A percentile compares a stretch with the other conserved stretches of the same genome.
These are phyloP conservation scores for Hirsutella minnesotensis DNA, from an alignment of 2,329 filamentous ascomycete species.

Conservation along the genomic window DNA sequence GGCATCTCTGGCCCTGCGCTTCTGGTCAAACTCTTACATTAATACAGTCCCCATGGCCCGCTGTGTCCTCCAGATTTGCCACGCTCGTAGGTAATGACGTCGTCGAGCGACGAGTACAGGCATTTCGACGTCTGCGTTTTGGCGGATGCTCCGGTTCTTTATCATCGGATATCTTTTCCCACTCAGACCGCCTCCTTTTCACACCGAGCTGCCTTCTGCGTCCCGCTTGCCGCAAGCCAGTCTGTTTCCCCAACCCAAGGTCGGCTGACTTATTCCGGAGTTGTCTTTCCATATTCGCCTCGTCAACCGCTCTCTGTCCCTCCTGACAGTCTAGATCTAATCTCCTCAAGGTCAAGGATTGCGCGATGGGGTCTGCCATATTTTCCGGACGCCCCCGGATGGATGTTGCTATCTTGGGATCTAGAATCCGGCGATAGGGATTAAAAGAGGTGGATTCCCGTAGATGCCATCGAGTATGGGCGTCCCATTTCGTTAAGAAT, in stretches of 20 bases:
- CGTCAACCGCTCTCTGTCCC: not conserved
- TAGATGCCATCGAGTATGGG: no score
- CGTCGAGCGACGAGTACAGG: not conserved
- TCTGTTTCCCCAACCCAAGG: not conserved
- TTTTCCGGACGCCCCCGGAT: constrained; percentile 1
- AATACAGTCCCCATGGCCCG: not conserved
- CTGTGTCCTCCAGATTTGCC: not conserved
- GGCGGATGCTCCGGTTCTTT: not conserved
- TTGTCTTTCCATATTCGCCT: no score
- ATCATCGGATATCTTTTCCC: not conserved
- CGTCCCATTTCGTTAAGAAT: constrained; percentile 1
- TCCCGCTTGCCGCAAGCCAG: not conserved
- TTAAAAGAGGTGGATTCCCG: constrained; percentile 1
- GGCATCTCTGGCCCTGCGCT: no score
- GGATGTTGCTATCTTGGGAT: constrained; percentile 1
- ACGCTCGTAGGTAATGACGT: not conserved
- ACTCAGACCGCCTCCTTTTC: not conserved
- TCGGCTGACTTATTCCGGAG: not conserved
- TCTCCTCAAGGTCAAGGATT: not conserved
- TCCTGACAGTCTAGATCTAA: not conserved
- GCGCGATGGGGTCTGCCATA: constrained; percentile 1
- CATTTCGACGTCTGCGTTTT: not conserved
- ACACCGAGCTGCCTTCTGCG: not conserved
- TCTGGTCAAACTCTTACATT: not conserved
- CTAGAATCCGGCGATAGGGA: not conserved